Evolutionary conservation across 768 basidiomycete genomes (phyloP).

Genomic region (Termitomyces sp.): DNA sequence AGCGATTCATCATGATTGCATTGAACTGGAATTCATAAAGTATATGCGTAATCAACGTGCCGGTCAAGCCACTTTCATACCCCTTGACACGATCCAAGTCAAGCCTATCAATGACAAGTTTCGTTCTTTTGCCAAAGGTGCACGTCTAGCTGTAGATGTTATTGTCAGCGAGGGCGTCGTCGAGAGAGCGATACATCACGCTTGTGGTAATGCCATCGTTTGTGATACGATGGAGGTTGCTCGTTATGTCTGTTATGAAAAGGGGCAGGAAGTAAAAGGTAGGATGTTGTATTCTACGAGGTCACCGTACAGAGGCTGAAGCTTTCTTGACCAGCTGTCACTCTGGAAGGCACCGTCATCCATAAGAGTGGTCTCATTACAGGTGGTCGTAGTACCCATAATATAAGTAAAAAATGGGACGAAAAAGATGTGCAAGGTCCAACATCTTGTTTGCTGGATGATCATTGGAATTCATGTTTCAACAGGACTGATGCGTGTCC

Average conservation of each 20-base stretch:
- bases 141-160: slow-evolving; percentile 81
- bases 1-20: background rate
- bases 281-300: slow-evolving; percentile 16
- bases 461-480: background rate
- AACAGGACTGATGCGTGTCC: slow-evolving; percentile 47
- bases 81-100: slow-evolving; percentile 94
- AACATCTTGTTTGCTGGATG: background rate
- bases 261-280: slow-evolving; percentile 97
- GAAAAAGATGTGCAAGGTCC: slow-evolving; percentile 89
- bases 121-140: slow-evolving; percentile 86
- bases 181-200: slow-evolving; percentile 94
- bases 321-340: slow-evolving; percentile 67
- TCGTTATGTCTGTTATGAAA: slow-evolving; percentile 86
- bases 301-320: background rate
- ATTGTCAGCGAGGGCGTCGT: slow-evolving; percentile 80
- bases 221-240: slow-evolving; percentile 97
- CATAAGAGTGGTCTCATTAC: slow-evolving; percentile 98
- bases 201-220: slow-evolving; percentile 91
- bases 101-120: slow-evolving; percentile 95
- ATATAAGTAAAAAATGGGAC: slow-evolving; percentile 85
- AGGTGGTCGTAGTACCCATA: slow-evolving; percentile 81
- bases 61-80: slow-evolving; percentile 96
- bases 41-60: slow-evolving; percentile 94
- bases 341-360: slow-evolving; percentile 93
- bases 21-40: slow-evolving; percentile 30